phyloP scores from a whole-genome alignment of 192 early-diverging fungal genomes.

The Backusella macrospora region DNA sequence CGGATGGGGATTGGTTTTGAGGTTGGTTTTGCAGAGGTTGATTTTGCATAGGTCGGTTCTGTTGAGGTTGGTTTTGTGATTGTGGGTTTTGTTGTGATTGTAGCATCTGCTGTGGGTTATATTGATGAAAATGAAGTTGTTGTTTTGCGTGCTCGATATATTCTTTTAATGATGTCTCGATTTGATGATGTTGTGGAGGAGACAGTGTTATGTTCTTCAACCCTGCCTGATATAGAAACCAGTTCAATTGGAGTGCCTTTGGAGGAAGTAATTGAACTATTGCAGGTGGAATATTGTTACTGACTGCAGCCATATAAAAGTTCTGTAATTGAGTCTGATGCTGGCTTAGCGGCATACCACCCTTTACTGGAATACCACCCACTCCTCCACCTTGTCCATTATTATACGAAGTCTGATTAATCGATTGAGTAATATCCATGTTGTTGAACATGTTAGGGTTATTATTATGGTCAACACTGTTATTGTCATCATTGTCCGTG shows the following conservation, averaged over 20 bases:
- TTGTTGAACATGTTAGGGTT: background rate
- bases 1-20: background rate
- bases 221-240: slow-evolving; percentile 32
- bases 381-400: background rate
- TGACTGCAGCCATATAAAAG: slow-evolving; percentile 31
- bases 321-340: slow-evolving; percentile 26
- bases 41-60: slow-evolving; percentile 4
- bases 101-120: background rate
- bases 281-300: slow-evolving; percentile 29
- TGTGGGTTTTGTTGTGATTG: background rate
- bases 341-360: slow-evolving; percentile 11
- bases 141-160: slow-evolving; percentile 25
- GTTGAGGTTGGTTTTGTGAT: slow-evolving; percentile 5
- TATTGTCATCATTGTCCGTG: background rate
- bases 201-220: slow-evolving; percentile 19
- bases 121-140: slow-evolving; percentile 23
- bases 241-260: slow-evolving; percentile 34
- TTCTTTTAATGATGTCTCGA: slow-evolving; percentile 29
- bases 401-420: slow-evolving; percentile 1
- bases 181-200: slow-evolving; percentile 36
- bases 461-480: background rate
- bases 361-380: slow-evolving; percentile 16
- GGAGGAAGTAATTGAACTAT: slow-evolving; percentile 32
- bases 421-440: background rate
- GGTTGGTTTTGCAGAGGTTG: slow-evolving; percentile 24